Base-by-base conservation (phyloP, 2,329 filamentous ascomycete genomes). In the Fonsecaea multimorphosa region DNA sequence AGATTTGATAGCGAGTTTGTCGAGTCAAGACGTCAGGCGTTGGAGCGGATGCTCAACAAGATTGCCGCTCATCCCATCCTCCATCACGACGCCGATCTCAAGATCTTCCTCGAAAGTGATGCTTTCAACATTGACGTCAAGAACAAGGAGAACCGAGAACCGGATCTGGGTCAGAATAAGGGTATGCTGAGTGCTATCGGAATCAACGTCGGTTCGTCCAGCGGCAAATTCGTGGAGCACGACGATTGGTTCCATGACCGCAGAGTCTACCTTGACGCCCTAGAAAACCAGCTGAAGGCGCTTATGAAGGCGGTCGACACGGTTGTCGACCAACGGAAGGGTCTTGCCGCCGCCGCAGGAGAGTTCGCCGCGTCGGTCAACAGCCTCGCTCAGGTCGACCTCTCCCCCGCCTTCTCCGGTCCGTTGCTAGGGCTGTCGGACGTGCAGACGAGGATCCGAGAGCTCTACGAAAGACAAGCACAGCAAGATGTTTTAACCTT, bases 161-260 rank as follows among this genome's bases (percentile, higher is more conserved):
- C 92, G 1, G 87, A 92, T 60, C 84, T 96, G 3, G 88, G 87
- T 49, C 95, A 98, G 79, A 96, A 89, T 81, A 98, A 98, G 80
- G 93, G 95, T 61, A 90, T 98, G 82, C 87, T 98, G 73, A 92
- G 93, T 73, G 91, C 89, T 16, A 85, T 97, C 61, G 92, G 92
- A 24, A 85, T 95, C 68, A 91, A 85, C 68, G 88, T 94, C 29
- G 91, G 93, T 32, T 86, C 88, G 65, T 89, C 85, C 73, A 80
- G 79, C 36, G 84, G 84, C 66, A 99, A 99, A 78, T 99, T 99
- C 79, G 88, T 99, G 44, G 95, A 99, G 79, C 95, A 98, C 76
- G 95, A 99, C 76, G 95, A 99, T 80, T 99, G 94, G 95, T 99
- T 99, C 80, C 94, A 99, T 73, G 95, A 99, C 72, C 92, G 95